A percentile compares a stretch with the other conserved stretches of the same genome.
Evolutionary conservation across 2,329 filamentous ascomycete genomes (phyloP).

Genomic region (Monosporascus ibericus): DNA sequence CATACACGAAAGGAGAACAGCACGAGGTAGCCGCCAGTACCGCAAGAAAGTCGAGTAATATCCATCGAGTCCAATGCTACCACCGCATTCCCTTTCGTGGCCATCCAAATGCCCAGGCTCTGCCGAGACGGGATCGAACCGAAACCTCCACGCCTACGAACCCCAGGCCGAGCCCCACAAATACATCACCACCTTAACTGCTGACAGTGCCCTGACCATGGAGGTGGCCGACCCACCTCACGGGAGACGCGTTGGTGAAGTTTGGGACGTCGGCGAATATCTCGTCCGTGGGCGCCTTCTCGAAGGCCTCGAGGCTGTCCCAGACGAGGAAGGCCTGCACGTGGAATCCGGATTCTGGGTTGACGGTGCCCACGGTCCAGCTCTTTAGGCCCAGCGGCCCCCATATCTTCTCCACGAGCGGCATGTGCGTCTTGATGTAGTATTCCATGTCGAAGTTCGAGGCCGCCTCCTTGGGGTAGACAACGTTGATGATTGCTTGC

Average conservation of each 20-base stretch:
- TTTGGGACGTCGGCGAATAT: constrained; percentile 28
- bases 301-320: constrained; percentile 18
- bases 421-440: constrained; percentile 41
- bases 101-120: too few relatives aligned
- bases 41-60: too few relatives aligned
- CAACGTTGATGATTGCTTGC: constrained; percentile 19
- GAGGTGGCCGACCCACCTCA: constrained; percentile 6
- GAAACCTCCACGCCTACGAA: too few relatives aligned
- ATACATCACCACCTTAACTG: not conserved
- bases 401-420: constrained; percentile 35
- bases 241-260: constrained; percentile 20
- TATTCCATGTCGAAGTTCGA: constrained; percentile 42
- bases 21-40: too few relatives aligned
- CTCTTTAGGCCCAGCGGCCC: constrained; percentile 30
- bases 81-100: too few relatives aligned
- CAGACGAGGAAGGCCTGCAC: constrained; percentile 26
- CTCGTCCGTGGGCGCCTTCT: constrained; percentile 9
- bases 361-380: constrained; percentile 25
- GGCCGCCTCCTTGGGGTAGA: constrained; percentile 33
- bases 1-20: too few relatives aligned
- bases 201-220: not conserved
- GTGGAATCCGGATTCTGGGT: constrained; percentile 14
- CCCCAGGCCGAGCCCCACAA: not conserved
- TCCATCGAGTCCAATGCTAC: too few relatives aligned
- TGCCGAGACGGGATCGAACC: too few relatives aligned